Evolutionary conservation across 768 basidiomycete species (phyloP).

Genomic region (Mycena albidolilacea): DNA sequence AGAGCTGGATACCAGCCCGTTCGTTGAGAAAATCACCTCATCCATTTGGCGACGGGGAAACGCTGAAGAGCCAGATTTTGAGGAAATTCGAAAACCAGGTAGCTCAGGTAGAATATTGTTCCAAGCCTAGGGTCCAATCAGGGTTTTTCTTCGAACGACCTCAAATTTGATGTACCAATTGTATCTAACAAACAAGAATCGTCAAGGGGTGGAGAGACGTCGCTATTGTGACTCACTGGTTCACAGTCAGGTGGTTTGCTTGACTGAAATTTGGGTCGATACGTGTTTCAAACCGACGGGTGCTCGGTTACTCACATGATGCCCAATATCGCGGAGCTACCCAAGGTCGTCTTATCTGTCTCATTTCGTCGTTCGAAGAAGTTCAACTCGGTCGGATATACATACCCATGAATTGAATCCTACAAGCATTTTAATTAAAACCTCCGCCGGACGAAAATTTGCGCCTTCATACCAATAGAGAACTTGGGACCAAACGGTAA

Average conservation of each 20-base stretch:
- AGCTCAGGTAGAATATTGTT: slow-evolving; percentile 84
- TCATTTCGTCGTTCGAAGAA: slow-evolving; percentile 66
- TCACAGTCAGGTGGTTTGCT: no score
- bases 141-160: not conserved
- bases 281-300: no score
- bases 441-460: not conserved
- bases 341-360: slow-evolving; percentile 49
- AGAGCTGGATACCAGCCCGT: slow-evolving; percentile 71
- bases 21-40: slow-evolving; percentile 72
- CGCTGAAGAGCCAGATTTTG: no score
- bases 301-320: slow-evolving; percentile 60
- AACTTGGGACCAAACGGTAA: slow-evolving; percentile 48
- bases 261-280: no score
- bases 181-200: slow-evolving; percentile 57
- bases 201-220: no score
- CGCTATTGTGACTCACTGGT: no score
- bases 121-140: slow-evolving; percentile 65
- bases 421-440: slow-evolving; percentile 39
- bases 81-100: slow-evolving; percentile 61
- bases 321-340: slow-evolving; percentile 77
- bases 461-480: slow-evolving; percentile 65
- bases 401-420: slow-evolving; percentile 81
- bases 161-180: slow-evolving; percentile 64
- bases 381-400: not conserved
- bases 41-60: no score